Percentiles rank a stretch among this genome's conserved stretches.
Evolutionary conservation across 345 rosid species (phyloP).

Genomic region (Bruguiera parviflora): DNA sequence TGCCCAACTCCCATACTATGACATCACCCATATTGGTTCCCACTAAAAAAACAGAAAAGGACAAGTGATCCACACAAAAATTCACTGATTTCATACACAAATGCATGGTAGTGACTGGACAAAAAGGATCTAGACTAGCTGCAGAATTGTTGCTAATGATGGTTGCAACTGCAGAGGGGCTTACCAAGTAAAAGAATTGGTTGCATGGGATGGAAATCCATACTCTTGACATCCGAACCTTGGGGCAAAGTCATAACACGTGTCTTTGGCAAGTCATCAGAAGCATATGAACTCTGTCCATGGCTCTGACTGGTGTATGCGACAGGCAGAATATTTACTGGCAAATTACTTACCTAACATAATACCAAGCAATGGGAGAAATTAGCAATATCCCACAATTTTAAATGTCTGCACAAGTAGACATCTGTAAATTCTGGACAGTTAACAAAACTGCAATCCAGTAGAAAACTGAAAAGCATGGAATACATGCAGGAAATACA

Average conservation of each 20-base stretch:
- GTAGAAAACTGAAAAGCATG: too few species aligned
- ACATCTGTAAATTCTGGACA: neutral
- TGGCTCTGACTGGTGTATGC: constrained; percentile 63
- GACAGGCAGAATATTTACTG: constrained; percentile 60
- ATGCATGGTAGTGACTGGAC: neutral
- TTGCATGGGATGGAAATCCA: constrained; percentile 54
- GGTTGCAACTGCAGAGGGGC: neutral
- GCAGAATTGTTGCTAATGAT: neutral
- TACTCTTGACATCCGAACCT: constrained; percentile 51
- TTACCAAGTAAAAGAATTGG: constrained; percentile 44
- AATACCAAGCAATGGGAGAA: constrained; percentile 5
- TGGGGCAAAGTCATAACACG: constrained; percentile 43
- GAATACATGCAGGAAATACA: too few species aligned
- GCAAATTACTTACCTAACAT: constrained; percentile 62
- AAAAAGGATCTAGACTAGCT: neutral
- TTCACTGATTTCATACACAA: neutral
- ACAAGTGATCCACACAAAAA: neutral
- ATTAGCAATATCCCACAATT: constrained; percentile 8
- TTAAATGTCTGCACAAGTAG: neutral
- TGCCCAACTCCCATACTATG: constrained; percentile 45
- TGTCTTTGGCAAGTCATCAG: constrained; percentile 78
- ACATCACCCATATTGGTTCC: constrained; percentile 50
- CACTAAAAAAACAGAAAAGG: constrained; percentile 26
- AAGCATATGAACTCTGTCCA: constrained; percentile 65
- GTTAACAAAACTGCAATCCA: neutral